A percentile compares a stretch with the other conserved stretches of the same genome.
Evolutionary conservation across 23 red algal species (phyloP).

Genomic region (Cyanidioschyzon merolae): DNA sequence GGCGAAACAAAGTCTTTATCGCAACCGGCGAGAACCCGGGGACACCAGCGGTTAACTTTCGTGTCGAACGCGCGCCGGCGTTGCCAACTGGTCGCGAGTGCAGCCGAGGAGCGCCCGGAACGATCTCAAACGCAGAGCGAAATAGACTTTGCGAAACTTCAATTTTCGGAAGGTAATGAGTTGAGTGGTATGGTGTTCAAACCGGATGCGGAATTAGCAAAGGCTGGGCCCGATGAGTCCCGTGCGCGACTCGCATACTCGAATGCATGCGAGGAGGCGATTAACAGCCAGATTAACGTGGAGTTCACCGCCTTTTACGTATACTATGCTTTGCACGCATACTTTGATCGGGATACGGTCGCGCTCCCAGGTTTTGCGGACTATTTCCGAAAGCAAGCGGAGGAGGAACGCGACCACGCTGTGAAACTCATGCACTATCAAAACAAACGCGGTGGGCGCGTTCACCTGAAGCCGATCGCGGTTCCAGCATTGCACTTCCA

Average conservation of each 20-base stretch:
- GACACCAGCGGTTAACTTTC: no score
- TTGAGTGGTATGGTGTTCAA: slow-evolving; percentile 59
- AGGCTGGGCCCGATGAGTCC: slow-evolving; percentile 26
- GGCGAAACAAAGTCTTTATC: no score
- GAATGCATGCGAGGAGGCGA: slow-evolving; percentile 43
- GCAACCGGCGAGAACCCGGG: no score
- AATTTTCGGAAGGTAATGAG: slow-evolving; percentile 46
- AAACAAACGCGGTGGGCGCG: slow-evolving; percentile 67
- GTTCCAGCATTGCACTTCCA: slow-evolving; percentile 78
- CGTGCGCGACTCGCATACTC: slow-evolving; percentile 59
- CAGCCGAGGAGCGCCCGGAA: no score
- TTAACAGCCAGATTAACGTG: slow-evolving; percentile 93
- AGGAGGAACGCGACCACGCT: slow-evolving; percentile 74
- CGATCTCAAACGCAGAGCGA: neutral
- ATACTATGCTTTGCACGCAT: slow-evolving; percentile 86
- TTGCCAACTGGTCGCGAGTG: no score
- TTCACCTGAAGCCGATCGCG: slow-evolving; percentile 80
- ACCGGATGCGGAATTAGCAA: slow-evolving; percentile 31
- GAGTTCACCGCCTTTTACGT: slow-evolving; percentile 94
- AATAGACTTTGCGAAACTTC: slow-evolving; percentile 55
- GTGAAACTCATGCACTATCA: slow-evolving; percentile 78
- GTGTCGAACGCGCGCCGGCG: no score
- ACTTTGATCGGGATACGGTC: slow-evolving; percentile 85
- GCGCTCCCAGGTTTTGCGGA: slow-evolving; percentile 91
- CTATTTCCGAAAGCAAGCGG: slow-evolving; percentile 68